Conservation (phyloP, 371 early-diverging fungal genomes). For the Syncephalastrum monosporum region DNA sequence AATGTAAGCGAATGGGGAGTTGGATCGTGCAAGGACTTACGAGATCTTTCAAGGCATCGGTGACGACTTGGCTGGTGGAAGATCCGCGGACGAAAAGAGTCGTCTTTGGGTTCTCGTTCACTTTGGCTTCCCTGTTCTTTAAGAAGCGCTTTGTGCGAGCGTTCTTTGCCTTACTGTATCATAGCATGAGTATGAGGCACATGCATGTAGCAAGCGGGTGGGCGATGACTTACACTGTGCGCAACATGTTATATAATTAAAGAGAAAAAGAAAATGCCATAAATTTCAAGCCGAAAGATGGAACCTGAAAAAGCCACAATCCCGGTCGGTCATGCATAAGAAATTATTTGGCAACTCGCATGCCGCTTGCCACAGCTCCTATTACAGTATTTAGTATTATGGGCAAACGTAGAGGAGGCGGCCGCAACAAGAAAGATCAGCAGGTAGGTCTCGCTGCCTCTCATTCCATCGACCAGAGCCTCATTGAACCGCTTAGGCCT, state of each 20-base stretch:
- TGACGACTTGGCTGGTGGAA: conserved; percentile 82
- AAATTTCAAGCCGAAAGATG: background rate
- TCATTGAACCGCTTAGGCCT: too few species aligned
- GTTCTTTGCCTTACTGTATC: conserved; percentile 71
- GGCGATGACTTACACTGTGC: conserved; percentile 40
- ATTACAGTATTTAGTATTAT: too few species aligned
- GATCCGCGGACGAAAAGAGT: conserved; percentile 87
- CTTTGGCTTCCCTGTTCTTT: conserved; percentile 87
- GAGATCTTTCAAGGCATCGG: conserved; percentile 85
- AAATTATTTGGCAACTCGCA: too few species aligned
- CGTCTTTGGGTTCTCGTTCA: conserved; percentile 88
- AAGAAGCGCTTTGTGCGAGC: conserved; percentile 84
- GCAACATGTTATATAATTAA: conserved; percentile 34
- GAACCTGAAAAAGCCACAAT: conserved; percentile 1
- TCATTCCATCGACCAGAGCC: too few species aligned
- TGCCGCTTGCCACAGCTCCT: too few species aligned
- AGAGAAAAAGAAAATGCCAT: background rate
- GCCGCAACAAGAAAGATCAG: too few species aligned
- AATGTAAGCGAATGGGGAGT: background rate
- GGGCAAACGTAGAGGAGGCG: too few species aligned
- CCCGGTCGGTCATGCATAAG: too few species aligned
- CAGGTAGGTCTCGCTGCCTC: too few species aligned
- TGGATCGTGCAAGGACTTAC: conserved; percentile 41
- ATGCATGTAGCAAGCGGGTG: background rate
- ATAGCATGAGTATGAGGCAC: background rate